phyloP scores from a whole-genome alignment of 1,139 yeast genomes.

The Kodamaea arcana region DNA sequence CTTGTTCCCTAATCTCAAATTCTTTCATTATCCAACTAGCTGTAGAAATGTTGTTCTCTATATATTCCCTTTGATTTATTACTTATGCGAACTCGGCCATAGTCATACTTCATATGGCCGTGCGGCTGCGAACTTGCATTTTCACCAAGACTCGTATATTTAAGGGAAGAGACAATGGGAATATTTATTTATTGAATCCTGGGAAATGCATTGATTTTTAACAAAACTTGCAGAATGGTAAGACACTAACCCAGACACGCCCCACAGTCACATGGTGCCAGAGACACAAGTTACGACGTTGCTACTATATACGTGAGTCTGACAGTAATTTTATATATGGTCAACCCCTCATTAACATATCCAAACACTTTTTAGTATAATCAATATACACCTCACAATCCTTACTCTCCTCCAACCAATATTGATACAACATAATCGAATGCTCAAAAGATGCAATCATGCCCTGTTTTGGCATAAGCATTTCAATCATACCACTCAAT shows the following conservation, averaged over 20 bases:
- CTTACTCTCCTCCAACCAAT: constrained; percentile 37
- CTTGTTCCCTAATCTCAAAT: constrained; percentile 72
- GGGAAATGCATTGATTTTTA: no score
- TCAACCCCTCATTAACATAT: constrained; percentile 5
- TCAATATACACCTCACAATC: constrained; percentile 32
- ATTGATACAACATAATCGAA: constrained; percentile 27
- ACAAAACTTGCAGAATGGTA: no score
- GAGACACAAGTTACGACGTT: no score
- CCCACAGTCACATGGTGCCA: no score
- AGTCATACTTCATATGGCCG: no score
- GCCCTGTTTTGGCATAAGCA: constrained; percentile 23
- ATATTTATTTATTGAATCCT: no score
- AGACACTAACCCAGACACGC: no score
- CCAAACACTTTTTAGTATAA: constrained; percentile 22
- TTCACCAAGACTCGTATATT: no score
- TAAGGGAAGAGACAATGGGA: no score
- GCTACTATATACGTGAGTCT: no score
- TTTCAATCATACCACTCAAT: constrained; percentile 15
- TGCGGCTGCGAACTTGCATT: no score
- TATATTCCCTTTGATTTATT: neutral
- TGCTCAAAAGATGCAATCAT: constrained; percentile 28
- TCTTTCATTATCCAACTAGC: constrained; percentile 7
- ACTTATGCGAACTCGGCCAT: neutral
- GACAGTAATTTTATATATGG: no score
- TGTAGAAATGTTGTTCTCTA: neutral